Evolutionary conservation across 257 asterid species (phyloP).

Genomic region (Fraxinus americana): DNA sequence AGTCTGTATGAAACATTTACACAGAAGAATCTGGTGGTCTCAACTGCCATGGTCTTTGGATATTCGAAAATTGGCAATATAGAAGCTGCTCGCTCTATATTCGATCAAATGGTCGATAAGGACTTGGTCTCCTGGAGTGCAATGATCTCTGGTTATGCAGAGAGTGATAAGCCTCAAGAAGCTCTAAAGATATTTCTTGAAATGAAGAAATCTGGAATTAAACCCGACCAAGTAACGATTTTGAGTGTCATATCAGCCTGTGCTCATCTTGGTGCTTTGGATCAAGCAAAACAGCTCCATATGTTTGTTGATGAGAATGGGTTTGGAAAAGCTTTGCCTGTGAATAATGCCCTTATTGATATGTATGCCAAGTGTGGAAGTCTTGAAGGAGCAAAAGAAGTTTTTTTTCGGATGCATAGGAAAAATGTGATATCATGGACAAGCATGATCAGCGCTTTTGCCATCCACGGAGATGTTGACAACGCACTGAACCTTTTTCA

Average conservation of each 20-base stretch:
- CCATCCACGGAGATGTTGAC: constrained; percentile 64
- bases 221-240: constrained; percentile 78
- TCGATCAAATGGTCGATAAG: constrained; percentile 50
- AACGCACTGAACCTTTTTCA: constrained; percentile 50
- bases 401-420: constrained; percentile 42
- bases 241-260: constrained; percentile 74
- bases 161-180: constrained; percentile 66
- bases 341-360: constrained; percentile 58
- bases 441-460: constrained; percentile 61
- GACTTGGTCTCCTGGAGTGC: constrained; percentile 88
- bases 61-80: constrained; percentile 57
- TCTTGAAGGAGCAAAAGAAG: constrained; percentile 57
- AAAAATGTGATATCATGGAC: constrained; percentile 83
- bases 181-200: constrained; percentile 58
- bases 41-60: constrained; percentile 72
- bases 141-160: constrained; percentile 78
- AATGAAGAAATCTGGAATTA: constrained; percentile 56
- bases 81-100: constrained; percentile 61
- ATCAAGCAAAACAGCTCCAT: constrained; percentile 55
- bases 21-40: constrained; percentile 49
- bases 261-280: constrained; percentile 68
- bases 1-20: constrained; percentile 54
- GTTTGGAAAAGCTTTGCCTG: constrained; percentile 59
- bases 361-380: constrained; percentile 83
- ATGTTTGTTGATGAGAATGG: constrained; percentile 43